Percentiles rank a stretch among this genome's conserved stretches.
These are phyloP conservation scores for Xylona heveae DNA, from an alignment of 495 filamentous ascomycete species.

Conservation along the genomic window DNA sequence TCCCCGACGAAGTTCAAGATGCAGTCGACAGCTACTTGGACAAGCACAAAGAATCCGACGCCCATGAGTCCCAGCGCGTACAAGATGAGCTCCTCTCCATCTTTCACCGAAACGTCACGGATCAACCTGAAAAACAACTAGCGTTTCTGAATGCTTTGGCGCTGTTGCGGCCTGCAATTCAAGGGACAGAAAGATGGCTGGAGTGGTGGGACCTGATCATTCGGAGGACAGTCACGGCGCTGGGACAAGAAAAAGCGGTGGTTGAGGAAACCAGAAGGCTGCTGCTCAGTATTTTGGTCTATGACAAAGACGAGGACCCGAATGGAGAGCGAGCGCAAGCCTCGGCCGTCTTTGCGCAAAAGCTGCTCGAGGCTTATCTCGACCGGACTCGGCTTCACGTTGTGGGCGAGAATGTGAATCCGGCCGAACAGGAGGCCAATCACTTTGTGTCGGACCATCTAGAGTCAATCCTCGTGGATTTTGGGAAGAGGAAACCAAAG, in stretches of 20 bases:
- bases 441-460: constrained; percentile 24
- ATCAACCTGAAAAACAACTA: constrained; percentile 28
- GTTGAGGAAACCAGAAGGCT: constrained; percentile 33
- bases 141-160: constrained; percentile 39
- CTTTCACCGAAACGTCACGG: constrained; percentile 32
- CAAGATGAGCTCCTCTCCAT: constrained; percentile 43
- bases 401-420: constrained; percentile 15
- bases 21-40: constrained; percentile 39
- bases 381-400: constrained; percentile 22
- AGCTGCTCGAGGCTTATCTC: constrained; percentile 37
- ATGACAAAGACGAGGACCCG: constrained; percentile 31
- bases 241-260: constrained; percentile 33
- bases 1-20: constrained; percentile 36
- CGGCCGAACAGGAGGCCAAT: constrained; percentile 24
- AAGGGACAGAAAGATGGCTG: constrained; percentile 25
- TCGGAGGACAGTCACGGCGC: constrained; percentile 30
- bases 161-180: constrained; percentile 33
- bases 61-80: constrained; percentile 34
- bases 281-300: constrained; percentile 32
- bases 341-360: constrained; percentile 24
- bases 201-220: constrained; percentile 49
- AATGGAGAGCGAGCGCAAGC: constrained; percentile 17
- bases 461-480: constrained; percentile 30
- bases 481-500: constrained; percentile 46
- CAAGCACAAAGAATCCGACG: constrained; percentile 33